Evolutionary conservation across 2,329 filamentous ascomycete genomes (phyloP), one percentile per base, ranked within the genome.

Genomic region (Epichloe sp.): DNA sequence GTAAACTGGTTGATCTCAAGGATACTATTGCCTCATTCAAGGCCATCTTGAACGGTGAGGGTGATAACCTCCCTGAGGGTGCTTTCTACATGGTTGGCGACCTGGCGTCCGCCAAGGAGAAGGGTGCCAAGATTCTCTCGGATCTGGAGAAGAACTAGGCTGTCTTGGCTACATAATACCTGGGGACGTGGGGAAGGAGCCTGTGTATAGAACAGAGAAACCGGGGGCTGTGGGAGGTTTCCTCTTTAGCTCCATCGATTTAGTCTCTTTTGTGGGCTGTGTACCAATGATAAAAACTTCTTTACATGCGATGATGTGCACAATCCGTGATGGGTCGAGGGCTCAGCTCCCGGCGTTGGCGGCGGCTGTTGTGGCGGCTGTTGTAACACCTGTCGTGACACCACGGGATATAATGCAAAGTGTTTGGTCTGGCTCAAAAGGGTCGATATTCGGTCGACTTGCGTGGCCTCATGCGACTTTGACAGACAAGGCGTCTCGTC

Each of bases 101-200:
- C 79, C 83, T 97, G 64, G 87, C 87, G 64, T 89, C 88, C 58
- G 93, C 90, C 62, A 86, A 86, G 70, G 83, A 79, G 68, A 98
- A 98, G 88, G 93, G 91, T 78, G 90, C 96, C 84, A 95, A 97
- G 89, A 97, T 98, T 80, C 78, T 98, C 70, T 90, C 93, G 64
- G 93, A 97, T 65, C 80, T 97, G 65, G 87, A 93, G 71, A 75
- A 75, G 65, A 74, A 74, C 65, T 74, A 75, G 71, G 63, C 57
- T 60, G 58, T 57, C 61, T 64, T 60, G 57, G 57, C 62, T 63
- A 59, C 59, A 60, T 65, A 64, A 66, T 66, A 62, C 59, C 60
- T 57, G 62, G 61, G 60, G 63, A 62, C 59, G 57, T 58, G 60
- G 58, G 58, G 52, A 60, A 60, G 54, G 58, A 69, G 68, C 70